Evolutionary conservation across 176 grass and related monocot species (phyloP).

Genomic region (Triticum turgidum): DNA sequence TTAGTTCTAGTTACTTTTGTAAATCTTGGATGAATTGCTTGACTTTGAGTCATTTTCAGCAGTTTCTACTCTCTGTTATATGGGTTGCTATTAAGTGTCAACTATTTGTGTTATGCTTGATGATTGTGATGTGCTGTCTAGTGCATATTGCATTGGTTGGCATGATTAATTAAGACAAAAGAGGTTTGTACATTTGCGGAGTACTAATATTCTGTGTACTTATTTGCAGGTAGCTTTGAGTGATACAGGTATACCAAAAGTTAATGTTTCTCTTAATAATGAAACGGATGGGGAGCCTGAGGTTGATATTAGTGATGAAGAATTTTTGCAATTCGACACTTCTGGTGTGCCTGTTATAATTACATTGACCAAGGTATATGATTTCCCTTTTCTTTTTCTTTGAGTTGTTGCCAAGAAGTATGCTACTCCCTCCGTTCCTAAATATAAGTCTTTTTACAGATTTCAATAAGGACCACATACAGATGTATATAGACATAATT

Average conservation of each 20-base stretch:
- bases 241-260: slow-evolving; percentile 95
- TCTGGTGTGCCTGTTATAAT: slow-evolving; percentile 80
- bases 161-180: neutral
- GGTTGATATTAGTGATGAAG: slow-evolving; percentile 78
- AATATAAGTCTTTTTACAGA: too few relatives aligned
- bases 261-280: slow-evolving; percentile 61
- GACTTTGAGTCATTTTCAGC: neutral
- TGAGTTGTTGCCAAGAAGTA: neutral
- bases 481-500: too few relatives aligned
- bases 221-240: slow-evolving; percentile 73
- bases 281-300: slow-evolving; percentile 75
- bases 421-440: neutral
- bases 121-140: neutral
- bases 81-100: neutral
- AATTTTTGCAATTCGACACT: slow-evolving; percentile 96
- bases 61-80: neutral
- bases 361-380: slow-evolving; percentile 80
- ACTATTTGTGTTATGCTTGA: slow-evolving; percentile 11
- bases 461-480: too few relatives aligned
- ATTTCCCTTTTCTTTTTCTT: neutral
- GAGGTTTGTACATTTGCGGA: neutral
- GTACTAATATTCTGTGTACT: slow-evolving; percentile 11
- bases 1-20: neutral
- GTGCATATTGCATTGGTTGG: slow-evolving; percentile 1
- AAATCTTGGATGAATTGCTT: neutral